Evolutionary conservation across 139 green algal genomes (phyloP).

Genomic region (Pleodorina starrii): DNA sequence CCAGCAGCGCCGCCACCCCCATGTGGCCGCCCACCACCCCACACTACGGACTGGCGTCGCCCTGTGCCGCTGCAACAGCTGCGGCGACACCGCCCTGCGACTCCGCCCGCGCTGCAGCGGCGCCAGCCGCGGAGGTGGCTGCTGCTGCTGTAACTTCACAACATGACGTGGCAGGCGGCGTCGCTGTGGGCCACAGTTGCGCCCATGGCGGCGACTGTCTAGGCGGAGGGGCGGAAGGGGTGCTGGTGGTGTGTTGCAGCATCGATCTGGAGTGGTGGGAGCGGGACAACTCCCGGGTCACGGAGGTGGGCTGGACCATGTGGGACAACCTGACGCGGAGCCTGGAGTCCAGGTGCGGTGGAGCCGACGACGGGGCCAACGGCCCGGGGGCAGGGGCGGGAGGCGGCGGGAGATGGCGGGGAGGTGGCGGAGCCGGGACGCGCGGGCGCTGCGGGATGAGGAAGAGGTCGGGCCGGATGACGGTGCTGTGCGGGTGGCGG

Average conservation of each 20-base stretch:
- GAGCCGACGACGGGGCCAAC: background rate
- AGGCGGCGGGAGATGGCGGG: too few species aligned
- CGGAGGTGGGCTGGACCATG: constrained; percentile 57
- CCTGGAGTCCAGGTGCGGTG: constrained; percentile 45
- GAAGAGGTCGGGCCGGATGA: too few species aligned
- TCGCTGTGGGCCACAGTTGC: background rate
- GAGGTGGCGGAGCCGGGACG: background rate
- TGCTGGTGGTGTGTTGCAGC: constrained; percentile 33
- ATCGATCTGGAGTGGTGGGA: constrained; percentile 52
- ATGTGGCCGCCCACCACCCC: constrained; percentile 5
- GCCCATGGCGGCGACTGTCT: too few species aligned
- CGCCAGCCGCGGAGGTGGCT: background rate
- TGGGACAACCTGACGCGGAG: constrained; percentile 48
- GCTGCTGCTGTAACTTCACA: background rate
- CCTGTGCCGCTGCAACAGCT: background rate
- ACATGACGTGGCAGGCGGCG: background rate
- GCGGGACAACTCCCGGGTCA: constrained; percentile 40
- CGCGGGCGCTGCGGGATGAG: too few species aligned
- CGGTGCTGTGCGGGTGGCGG: too few species aligned
- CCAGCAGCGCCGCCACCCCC: background rate
- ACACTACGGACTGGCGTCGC: background rate
- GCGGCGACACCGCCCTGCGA: background rate
- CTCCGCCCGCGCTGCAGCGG: too few species aligned
- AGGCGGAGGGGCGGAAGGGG: background rate
- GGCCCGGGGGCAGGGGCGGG: too few species aligned